Base-by-base conservation (phyloP, 192 early-diverging fungal genomes). In the Backusella morwellensis region DNA sequence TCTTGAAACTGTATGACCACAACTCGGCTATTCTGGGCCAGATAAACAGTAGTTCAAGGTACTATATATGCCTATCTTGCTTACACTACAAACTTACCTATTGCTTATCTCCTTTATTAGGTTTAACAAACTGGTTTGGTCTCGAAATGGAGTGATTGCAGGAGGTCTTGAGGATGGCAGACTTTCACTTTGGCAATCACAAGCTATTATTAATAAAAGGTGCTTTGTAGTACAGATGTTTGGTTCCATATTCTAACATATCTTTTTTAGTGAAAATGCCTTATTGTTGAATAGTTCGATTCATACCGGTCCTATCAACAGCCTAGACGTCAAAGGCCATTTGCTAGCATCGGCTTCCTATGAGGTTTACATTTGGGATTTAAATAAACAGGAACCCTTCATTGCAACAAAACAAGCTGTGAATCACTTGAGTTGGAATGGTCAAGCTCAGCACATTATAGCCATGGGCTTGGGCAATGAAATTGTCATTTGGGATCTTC, bases 141-240 rank as follows among this genome's bases (percentile, higher is more conserved):
- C 85, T 38, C 78, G 88, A 35, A 81, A 89, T 67, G 96, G 96
- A 54, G 86, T 97, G 4, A 84, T 99, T 72, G 98, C 95, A 5
- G 94, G 95, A 71, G 98, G 98, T 19, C 89, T 97, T 87, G 97
- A 98, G 82, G 96, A 93, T 84, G 98, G 98, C 23, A 96, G 97
- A 78, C 84, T 99, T 68, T 85, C 89, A 26, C 77, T 98, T 21
- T 99, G 95, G 95, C 89, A 97, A 84, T 88, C 96, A 11, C 75
- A 84, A 21, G 86, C 87, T 35, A 92, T 98, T 68, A 77, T 96
- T 11, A 88, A 87, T 68, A 90, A 89, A 73, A 85, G 89, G 67
- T 73, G 75, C 72, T 29, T 7, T 29, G 32, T 36, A 4, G 35
- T 34, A 12, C 2, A 26, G 5, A 6, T 0, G 17, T 23, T 8